Conservation (phyloP, 2,329 filamentous ascomycete species). For the Alternaria tenuissima region DNA sequence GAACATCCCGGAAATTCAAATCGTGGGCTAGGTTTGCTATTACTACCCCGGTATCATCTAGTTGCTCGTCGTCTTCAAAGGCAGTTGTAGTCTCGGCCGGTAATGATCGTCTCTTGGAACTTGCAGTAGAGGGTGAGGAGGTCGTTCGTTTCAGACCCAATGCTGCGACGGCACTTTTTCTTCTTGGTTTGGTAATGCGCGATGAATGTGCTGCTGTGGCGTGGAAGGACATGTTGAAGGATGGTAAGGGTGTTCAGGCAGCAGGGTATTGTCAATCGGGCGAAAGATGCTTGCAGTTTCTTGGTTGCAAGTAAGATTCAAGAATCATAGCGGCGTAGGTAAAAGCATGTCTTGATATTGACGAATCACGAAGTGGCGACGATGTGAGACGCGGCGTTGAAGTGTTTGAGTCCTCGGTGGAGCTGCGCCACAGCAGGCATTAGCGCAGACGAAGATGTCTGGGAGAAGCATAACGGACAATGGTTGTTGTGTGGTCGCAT, state of each 20-base stretch:
- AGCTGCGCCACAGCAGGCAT: slow-evolving; percentile 23
- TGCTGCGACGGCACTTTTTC: slow-evolving; percentile 33
- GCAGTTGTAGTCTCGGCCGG: slow-evolving; percentile 38
- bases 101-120: slow-evolving; percentile 40
- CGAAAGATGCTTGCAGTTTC: not conserved
- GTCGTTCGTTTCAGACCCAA: slow-evolving; percentile 42
- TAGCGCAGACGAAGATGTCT: slow-evolving; percentile 6
- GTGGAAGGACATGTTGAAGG: slow-evolving; percentile 37
- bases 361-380: slow-evolving; percentile 34
- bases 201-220: slow-evolving; percentile 43
- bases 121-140: slow-evolving; percentile 50
- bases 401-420: not conserved
- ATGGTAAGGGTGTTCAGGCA: not conserved
- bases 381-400: slow-evolving; percentile 19
- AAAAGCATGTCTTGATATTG: slow-evolving; percentile 29
- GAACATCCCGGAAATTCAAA: slow-evolving; percentile 66
- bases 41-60: slow-evolving; percentile 67
- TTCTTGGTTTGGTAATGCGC: slow-evolving; percentile 38
- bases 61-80: slow-evolving; percentile 50
- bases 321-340: slow-evolving; percentile 26
- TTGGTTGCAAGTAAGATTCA: not conserved
- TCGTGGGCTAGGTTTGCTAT: slow-evolving; percentile 64
- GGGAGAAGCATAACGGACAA: not conserved
- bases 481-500: not conserved
- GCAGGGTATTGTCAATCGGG: slow-evolving; percentile 15